Evolutionary conservation across 331 rosid species (phyloP).

Genomic region (Ulmus americana): DNA sequence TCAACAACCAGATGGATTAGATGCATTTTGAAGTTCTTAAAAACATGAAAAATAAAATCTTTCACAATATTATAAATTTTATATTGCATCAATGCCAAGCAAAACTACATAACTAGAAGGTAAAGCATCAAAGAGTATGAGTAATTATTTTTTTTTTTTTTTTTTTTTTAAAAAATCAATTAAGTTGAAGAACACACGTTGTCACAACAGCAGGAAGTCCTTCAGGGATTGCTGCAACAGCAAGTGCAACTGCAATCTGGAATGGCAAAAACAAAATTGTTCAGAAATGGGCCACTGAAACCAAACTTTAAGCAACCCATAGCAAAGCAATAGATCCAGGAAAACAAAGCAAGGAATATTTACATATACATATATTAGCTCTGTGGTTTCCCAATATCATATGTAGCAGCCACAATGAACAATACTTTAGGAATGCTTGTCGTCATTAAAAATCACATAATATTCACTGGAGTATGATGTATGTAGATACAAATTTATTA

Average conservation of each 20-base stretch:
- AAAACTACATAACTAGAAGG: too few species aligned
- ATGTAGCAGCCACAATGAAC: neutral
- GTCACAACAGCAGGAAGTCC: conserved; percentile 99
- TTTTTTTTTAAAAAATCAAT: neutral
- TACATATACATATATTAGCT: neutral
- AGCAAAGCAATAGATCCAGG: conserved; percentile 1
- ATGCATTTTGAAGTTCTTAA: too few species aligned
- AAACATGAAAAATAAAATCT: too few species aligned
- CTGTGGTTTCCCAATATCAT: conserved; percentile 2
- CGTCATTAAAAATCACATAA: conserved; percentile 2
- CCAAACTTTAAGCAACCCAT: conserved; percentile 4
- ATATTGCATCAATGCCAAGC: too few species aligned
- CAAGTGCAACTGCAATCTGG: conserved; percentile 98
- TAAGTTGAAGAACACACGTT: conserved; percentile 53
- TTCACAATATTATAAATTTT: too few species aligned
- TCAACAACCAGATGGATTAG: too few species aligned
- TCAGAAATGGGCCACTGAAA: conserved; percentile 5
- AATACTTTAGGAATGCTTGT: neutral
- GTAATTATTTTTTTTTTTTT: too few species aligned
- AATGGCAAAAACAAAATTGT: conserved; percentile 19
- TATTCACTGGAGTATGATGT: conserved; percentile 5
- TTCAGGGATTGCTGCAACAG: conserved; percentile 99
- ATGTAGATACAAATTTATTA: conserved; percentile 16
- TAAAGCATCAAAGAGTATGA: too few species aligned
- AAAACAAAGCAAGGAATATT: neutral